Evolutionary conservation across 179 eudicot genomes (phyloP).

Genomic region (Dionaea muscipula): DNA sequence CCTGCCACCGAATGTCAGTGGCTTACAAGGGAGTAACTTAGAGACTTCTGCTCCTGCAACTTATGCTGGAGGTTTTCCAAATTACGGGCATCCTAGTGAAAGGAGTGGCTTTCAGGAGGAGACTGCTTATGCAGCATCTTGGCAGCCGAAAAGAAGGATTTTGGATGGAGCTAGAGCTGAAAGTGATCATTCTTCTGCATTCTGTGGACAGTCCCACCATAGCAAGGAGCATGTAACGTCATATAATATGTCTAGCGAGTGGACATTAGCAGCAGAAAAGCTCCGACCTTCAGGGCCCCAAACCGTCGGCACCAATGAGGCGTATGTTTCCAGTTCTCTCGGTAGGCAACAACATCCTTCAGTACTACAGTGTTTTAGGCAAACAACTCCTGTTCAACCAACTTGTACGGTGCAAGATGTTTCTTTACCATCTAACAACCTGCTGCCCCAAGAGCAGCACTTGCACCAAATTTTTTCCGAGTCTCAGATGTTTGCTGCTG

Average conservation of each 20-base stretch:
- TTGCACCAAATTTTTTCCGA: conserved; percentile 18
- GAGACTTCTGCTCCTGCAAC: conserved; percentile 12
- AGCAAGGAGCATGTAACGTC: conserved; percentile 15
- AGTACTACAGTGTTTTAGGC: conserved; percentile 13
- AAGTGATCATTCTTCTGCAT: conserved; percentile 16
- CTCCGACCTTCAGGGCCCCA: conserved; percentile 13
- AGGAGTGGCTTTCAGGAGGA: conserved; percentile 17
- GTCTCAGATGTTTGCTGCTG: conserved; percentile 11
- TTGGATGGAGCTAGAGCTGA: conserved; percentile 11
- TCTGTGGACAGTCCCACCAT: conserved; percentile 16
- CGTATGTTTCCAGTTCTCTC: conserved; percentile 10
- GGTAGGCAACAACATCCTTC: conserved; percentile 12
- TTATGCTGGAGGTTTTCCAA: conserved; percentile 12
- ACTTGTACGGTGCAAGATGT: conserved; percentile 13
- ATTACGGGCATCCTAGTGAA: conserved; percentile 16
- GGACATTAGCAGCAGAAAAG: conserved; percentile 5
- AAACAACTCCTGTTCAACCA: conserved; percentile 8
- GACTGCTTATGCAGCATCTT: conserved; percentile 15
- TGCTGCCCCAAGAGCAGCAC: conserved; percentile 12
- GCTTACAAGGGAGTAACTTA: conserved; percentile 15
- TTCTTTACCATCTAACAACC: conserved; percentile 11
- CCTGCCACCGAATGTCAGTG: conserved; percentile 12
- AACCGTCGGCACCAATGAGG: conserved; percentile 8
- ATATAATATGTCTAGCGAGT: conserved; percentile 11
- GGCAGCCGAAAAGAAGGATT: conserved; percentile 18